Percentiles rank a stretch among this genome's conserved stretches.
These are phyloP conservation scores for Malassezia sp. DNA, from an alignment of 1,284 basidiomycete species.

Conservation along the genomic window DNA sequence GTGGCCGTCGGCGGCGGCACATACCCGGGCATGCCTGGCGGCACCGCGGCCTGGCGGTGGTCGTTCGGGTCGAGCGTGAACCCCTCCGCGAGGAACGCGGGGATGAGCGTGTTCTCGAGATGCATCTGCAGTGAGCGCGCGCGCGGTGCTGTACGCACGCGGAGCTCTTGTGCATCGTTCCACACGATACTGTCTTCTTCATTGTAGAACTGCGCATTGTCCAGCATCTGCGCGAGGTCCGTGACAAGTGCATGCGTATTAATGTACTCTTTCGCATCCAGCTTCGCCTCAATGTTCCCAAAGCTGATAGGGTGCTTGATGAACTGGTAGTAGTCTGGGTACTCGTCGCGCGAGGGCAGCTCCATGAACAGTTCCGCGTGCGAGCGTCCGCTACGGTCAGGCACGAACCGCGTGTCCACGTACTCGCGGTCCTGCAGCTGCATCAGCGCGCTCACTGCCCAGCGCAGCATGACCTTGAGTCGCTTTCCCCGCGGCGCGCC, in stretches of 20 bases:
- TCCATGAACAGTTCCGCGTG: constrained; percentile 29
- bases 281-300: constrained; percentile 26
- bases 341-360: constrained; percentile 29
- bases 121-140: constrained; percentile 19
- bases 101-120: constrained; percentile 34
- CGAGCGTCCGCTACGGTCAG: no score
- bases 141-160: no score
- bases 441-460: constrained; percentile 24
- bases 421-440: constrained; percentile 15
- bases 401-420: no score
- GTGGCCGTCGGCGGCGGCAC: constrained; percentile 6
- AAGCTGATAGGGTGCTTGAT: constrained; percentile 33
- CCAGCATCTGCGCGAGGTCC: constrained; percentile 38
- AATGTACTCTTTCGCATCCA: constrained; percentile 31
- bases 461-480: constrained; percentile 33
- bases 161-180: constrained; percentile 34
- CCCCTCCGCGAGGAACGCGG: constrained; percentile 32
- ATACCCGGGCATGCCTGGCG: constrained; percentile 13
- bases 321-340: constrained; percentile 42
- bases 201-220: constrained; percentile 42
- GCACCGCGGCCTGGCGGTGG: constrained; percentile 35
- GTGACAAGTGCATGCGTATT: constrained; percentile 31
- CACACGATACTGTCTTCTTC: constrained; percentile 28
- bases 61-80: constrained; percentile 44
- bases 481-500: constrained; percentile 35